Conservation (phyloP, 345 rosid species). For the Orychophragmus violaceus region DNA sequence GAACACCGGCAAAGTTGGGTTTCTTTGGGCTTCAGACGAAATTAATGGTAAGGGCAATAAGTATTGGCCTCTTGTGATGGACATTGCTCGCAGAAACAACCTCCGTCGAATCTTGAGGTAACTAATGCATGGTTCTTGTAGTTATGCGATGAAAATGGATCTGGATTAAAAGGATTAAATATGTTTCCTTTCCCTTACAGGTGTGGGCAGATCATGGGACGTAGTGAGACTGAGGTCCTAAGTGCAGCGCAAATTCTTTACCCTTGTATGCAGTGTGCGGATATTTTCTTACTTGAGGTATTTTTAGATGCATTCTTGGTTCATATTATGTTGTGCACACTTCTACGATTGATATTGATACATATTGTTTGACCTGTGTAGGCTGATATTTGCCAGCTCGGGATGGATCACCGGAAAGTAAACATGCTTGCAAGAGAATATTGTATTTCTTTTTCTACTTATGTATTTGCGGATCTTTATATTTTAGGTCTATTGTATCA, state of each 20-base stretch:
- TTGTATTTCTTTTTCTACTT: too few species aligned
- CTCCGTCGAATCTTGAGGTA: conserved; percentile 67
- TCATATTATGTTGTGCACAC: background rate
- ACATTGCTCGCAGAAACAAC: too few species aligned
- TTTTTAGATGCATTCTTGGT: background rate
- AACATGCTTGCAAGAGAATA: conserved; percentile 83
- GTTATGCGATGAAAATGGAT: background rate
- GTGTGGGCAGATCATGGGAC: conserved; percentile 88
- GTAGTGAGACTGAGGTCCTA: conserved; percentile 75
- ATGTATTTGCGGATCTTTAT: too few species aligned
- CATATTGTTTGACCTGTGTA: conserved; percentile 26
- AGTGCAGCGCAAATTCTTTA: conserved; percentile 79
- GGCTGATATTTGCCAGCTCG: conserved; percentile 96
- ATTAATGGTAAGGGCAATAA: conserved; percentile 56
- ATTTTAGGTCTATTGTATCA: too few species aligned
- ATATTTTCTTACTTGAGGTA: conserved; percentile 84
- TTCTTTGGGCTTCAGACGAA: conserved; percentile 89
- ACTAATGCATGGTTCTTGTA: background rate
- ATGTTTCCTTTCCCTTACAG: conserved; percentile 33
- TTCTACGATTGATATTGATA: background rate
- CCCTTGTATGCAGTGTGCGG: conserved; percentile 96
- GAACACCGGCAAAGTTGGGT: conserved; percentile 56
- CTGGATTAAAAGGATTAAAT: background rate
- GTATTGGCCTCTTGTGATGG: too few species aligned
- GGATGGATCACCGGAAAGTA: conserved; percentile 86